Percentiles rank a stretch among this genome's conserved stretches.
phyloP scores from a whole-genome alignment of 1,284 basidiomycete species.

The Marasmius oreades region DNA sequence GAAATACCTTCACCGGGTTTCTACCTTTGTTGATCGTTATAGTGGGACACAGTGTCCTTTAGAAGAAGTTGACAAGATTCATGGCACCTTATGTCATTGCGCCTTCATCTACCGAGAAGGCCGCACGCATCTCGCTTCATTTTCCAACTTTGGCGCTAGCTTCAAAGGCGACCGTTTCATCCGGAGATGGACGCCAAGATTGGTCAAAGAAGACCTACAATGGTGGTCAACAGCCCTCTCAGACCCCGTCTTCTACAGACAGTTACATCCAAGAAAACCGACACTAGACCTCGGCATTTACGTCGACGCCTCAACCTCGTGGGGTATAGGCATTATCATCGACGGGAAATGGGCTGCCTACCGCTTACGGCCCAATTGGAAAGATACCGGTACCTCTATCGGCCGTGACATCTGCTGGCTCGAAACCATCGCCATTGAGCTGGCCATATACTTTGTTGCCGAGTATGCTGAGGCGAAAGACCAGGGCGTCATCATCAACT shows the following conservation, averaged over 20 bases:
- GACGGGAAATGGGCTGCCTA: conserved; percentile 21
- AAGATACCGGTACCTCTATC: conserved; percentile 18
- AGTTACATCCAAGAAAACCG: conserved; percentile 11
- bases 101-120: conserved; percentile 24
- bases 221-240: conserved; percentile 26
- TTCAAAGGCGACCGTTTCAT: conserved; percentile 12
- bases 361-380: conserved; percentile 15
- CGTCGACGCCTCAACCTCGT: conserved; percentile 6
- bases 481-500: not conserved
- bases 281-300: conserved; percentile 19
- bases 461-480: not conserved
- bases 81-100: conserved; percentile 25
- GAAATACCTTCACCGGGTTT: not conserved
- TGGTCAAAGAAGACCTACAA: conserved; percentile 19
- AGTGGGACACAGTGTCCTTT: not conserved
- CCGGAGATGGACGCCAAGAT: conserved; percentile 13
- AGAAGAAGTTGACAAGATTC: not conserved
- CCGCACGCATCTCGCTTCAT: conserved; percentile 14
- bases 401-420: conserved; percentile 29
- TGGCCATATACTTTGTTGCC: not conserved
- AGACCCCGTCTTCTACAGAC: not conserved
- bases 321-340: conserved; percentile 31
- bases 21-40: not conserved
- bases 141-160: conserved; percentile 16
- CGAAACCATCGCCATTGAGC: conserved; percentile 21